Conservation (phyloP, 1,139 yeast genomes). For the Groenewaldozyma sp. region DNA sequence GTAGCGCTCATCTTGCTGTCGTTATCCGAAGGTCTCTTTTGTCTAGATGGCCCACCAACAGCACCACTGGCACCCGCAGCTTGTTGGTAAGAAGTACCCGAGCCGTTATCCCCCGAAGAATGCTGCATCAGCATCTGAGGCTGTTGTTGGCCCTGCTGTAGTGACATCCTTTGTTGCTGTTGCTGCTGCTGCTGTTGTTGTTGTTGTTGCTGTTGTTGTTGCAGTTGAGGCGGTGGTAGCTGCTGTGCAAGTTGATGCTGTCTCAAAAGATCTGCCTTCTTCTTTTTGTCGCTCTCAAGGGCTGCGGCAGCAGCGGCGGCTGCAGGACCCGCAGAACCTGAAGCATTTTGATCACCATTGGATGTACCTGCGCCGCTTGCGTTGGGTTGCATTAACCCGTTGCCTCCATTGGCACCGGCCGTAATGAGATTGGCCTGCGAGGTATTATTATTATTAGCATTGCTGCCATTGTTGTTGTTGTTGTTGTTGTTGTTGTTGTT, state of each 20-base stretch:
- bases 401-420: no score
- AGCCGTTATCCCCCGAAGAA: neutral
- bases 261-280: neutral
- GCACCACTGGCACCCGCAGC: no score
- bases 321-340: slow-evolving; percentile 2
- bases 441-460: neutral
- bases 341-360: slow-evolving; percentile 1
- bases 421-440: slow-evolving; percentile 1
- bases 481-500: slow-evolving; percentile 1
- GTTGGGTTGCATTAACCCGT: no score
- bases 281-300: neutral
- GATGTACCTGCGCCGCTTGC: slow-evolving; percentile 6
- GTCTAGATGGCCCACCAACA: no score
- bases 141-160: slow-evolving; percentile 5
- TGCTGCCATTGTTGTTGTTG: slow-evolving; percentile 1
- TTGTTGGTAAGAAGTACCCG: slow-evolving; percentile 29
- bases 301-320: slow-evolving; percentile 1
- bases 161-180: slow-evolving; percentile 4
- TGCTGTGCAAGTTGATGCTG: slow-evolving; percentile 4
- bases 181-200: slow-evolving; percentile 6
- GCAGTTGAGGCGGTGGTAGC: neutral
- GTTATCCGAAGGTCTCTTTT: neutral
- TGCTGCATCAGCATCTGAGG: slow-evolving; percentile 1
- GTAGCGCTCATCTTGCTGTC: neutral
- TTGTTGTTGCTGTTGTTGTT: neutral